Evolutionary conservation across 352 stramenopile genomes (phyloP).

Genomic region (Pythium diclinum): DNA sequence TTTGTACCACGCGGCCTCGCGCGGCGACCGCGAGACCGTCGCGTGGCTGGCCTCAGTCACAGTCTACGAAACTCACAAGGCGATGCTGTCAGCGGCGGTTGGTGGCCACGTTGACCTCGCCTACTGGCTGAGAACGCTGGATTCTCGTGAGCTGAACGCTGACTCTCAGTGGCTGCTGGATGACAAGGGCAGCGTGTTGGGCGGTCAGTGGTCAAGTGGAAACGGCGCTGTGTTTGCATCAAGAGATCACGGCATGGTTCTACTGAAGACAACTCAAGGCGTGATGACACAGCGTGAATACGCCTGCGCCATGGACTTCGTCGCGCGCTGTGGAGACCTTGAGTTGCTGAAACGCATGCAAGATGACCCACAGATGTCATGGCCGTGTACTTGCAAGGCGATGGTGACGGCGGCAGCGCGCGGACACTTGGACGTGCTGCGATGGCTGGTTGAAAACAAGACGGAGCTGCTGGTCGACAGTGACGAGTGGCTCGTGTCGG

Average conservation of each 20-base stretch:
- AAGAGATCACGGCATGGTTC: neutral
- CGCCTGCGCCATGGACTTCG: constrained; percentile 28
- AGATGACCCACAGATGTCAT: constrained; percentile 11
- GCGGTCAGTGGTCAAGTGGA: neutral
- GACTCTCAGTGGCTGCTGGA: neutral
- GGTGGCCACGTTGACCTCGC: constrained; percentile 37
- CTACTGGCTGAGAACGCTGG: constrained; percentile 31
- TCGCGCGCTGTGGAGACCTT: constrained; percentile 29
- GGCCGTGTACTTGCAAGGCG: constrained; percentile 31
- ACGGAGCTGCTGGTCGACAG: constrained; percentile 30
- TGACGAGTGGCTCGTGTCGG: constrained; percentile 18
- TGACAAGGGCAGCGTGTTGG: neutral
- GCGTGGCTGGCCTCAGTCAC: constrained; percentile 19
- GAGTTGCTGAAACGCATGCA: constrained; percentile 33
- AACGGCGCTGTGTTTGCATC: neutral
- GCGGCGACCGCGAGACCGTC: constrained; percentile 15
- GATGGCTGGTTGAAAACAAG: constrained; percentile 34
- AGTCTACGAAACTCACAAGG: constrained; percentile 18
- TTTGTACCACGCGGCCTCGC: constrained; percentile 18
- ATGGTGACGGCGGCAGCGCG: constrained; percentile 40
- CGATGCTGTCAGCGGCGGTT: constrained; percentile 43
- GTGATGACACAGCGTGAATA: neutral
- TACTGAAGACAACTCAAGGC: neutral
- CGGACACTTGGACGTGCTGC: constrained; percentile 32
- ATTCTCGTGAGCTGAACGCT: too few species aligned